A percentile compares a stretch with the other conserved stretches of the same genome.
Evolutionary conservation across 228 moss, liverwort and hornwort species (phyloP).

Genomic region (Sphagnum fallax): DNA sequence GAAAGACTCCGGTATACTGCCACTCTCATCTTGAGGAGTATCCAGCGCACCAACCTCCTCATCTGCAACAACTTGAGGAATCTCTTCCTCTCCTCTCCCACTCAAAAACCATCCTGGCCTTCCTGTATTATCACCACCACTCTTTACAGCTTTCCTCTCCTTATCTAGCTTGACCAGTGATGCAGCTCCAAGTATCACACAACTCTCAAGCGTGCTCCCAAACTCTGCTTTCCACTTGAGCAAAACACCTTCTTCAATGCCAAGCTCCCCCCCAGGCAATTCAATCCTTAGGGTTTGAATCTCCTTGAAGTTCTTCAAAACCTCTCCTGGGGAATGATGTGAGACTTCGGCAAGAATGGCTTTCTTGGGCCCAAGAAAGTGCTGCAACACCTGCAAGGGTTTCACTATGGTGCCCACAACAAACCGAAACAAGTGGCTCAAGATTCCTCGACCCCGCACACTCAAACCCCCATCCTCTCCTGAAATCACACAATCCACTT

Average conservation of each 20-base stretch:
- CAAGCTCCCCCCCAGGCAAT: constrained; percentile 75
- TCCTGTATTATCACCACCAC: constrained; percentile 15
- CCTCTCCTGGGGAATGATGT: constrained; percentile 80
- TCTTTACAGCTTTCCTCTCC: constrained; percentile 37
- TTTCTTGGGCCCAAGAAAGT: constrained; percentile 76
- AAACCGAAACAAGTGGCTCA: constrained; percentile 64
- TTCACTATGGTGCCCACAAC: constrained; percentile 74
- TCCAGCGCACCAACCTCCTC: constrained; percentile 24
- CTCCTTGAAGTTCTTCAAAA: constrained; percentile 81
- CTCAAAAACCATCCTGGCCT: constrained; percentile 41
- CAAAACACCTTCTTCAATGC: constrained; percentile 73
- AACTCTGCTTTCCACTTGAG: constrained; percentile 90
- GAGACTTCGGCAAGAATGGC: constrained; percentile 70
- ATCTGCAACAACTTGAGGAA: constrained; percentile 17
- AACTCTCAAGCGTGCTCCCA: constrained; percentile 77
- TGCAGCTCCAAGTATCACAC: constrained; percentile 78
- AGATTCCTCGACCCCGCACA: constrained; percentile 59
- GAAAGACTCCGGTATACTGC: constrained; percentile 73
- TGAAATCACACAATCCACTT: constrained; percentile 83
- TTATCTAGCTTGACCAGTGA: constrained; percentile 58
- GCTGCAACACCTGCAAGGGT: constrained; percentile 69
- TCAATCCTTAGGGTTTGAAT: constrained; percentile 79
- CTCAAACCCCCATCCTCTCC: constrained; percentile 64
- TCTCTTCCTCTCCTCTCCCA: constrained; percentile 39
- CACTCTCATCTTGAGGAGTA: constrained; percentile 60